Percentiles rank a stretch among this genome's conserved stretches.
These are phyloP conservation scores for Boletus sp. DNA, from an alignment of 768 basidiomycete species.

Conservation along the genomic window DNA sequence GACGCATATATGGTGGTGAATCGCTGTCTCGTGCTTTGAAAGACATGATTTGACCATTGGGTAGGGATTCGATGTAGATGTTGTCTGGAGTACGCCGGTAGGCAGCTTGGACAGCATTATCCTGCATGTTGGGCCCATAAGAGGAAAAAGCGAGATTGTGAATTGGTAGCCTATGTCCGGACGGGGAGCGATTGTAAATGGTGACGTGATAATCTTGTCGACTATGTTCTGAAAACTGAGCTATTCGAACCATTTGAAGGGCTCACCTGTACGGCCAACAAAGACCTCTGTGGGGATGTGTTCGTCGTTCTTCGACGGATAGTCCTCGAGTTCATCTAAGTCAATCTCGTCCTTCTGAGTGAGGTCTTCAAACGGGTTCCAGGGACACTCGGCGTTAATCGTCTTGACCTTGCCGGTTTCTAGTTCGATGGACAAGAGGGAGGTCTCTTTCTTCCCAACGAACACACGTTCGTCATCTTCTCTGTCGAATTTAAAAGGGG, in stretches of 20 bases:
- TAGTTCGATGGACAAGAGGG: conserved; percentile 67
- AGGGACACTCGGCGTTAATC: conserved; percentile 73
- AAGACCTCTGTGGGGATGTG: conserved; percentile 44
- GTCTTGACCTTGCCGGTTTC: conserved; percentile 80
- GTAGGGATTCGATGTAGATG: conserved; percentile 74
- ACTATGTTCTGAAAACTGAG: conserved; percentile 5
- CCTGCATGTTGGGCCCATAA: conserved; percentile 90
- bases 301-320: conserved; percentile 33
- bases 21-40: conserved; percentile 48
- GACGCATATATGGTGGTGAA: conserved; percentile 23
- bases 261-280: conserved; percentile 64
- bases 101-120: conserved; percentile 63
- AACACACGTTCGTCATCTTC: conserved; percentile 68
- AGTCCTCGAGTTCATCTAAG: conserved; percentile 59
- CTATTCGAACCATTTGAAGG: neutral
- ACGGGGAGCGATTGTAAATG: conserved; percentile 58
- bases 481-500: conserved; percentile 67
- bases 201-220: conserved; percentile 82
- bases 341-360: conserved; percentile 42
- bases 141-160: conserved; percentile 89
- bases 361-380: conserved; percentile 63
- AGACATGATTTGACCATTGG: conserved; percentile 74
- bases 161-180: conserved; percentile 40
- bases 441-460: conserved; percentile 88
- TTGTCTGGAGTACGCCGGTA: conserved; percentile 80